Conservation (phyloP, 208 protist species). For the Leishmania tarentolae region DNA sequence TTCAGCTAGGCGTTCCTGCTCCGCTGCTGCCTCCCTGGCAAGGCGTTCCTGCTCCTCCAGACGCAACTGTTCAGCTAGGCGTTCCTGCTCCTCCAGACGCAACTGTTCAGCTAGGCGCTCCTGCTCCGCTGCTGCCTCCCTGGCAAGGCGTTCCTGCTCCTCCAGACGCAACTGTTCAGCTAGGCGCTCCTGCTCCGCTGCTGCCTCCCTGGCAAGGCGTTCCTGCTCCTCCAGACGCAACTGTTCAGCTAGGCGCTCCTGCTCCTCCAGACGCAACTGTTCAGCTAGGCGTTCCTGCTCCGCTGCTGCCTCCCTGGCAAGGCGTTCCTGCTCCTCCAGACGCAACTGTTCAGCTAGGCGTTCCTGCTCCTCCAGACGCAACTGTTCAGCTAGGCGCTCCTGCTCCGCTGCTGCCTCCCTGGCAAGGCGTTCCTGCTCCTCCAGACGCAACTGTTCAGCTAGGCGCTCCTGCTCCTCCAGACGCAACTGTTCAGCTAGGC, state of each 20-base stretch:
- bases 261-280: neutral
- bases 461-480: slow-evolving; percentile 12
- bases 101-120: neutral
- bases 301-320: neutral
- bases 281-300: neutral
- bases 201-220: neutral
- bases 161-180: neutral
- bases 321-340: slow-evolving; percentile 1
- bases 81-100: neutral
- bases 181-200: neutral
- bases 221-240: neutral
- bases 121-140: neutral
- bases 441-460: neutral
- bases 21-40: neutral
- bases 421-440: neutral
- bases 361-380: slow-evolving; percentile 13
- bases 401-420: neutral
- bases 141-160: neutral
- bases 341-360: slow-evolving; percentile 15
- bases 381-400: neutral
- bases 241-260: neutral
- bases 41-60: neutral
- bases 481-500: slow-evolving; percentile 5
- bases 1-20: neutral
- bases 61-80: neutral